These are phyloP conservation scores for Starmerella floricola DNA, from an alignment of 805 yeast genomes.

Conservation along the genomic window DNA sequence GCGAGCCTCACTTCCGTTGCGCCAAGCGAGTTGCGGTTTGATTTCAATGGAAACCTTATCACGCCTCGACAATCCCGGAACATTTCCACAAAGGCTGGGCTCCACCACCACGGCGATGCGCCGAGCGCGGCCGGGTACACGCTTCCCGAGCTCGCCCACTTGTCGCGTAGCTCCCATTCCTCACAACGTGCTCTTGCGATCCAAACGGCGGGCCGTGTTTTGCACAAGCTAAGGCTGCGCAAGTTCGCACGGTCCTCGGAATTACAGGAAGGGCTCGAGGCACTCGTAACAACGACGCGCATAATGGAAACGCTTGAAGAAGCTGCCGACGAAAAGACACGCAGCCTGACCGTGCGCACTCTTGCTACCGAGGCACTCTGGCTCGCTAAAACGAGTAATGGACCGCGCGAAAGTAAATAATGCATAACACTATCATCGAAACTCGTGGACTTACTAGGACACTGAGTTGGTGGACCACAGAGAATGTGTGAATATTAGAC, in stretches of 20 bases:
- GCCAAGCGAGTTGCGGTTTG: slow-evolving; percentile 64
- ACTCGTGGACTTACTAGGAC: no score
- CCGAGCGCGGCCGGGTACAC: slow-evolving; percentile 93
- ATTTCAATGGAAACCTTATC: slow-evolving; percentile 70
- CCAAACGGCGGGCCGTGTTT: slow-evolving; percentile 73
- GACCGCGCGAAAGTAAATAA: no score
- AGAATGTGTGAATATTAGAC: no score
- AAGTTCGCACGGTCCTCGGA: slow-evolving; percentile 33
- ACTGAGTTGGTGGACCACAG: no score
- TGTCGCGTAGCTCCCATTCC: slow-evolving; percentile 64
- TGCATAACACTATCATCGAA: no score
- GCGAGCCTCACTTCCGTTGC: slow-evolving; percentile 38
- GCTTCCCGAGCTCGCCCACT: slow-evolving; percentile 63
- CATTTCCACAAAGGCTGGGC: slow-evolving; percentile 49
- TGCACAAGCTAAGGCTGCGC: slow-evolving; percentile 60
- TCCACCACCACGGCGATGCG: slow-evolving; percentile 83
- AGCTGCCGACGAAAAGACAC: slow-evolving; percentile 21
- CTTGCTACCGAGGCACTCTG: slow-evolving; percentile 25
- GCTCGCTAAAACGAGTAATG: slow-evolving; percentile 19
- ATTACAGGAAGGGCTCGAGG: slow-evolving; percentile 23
- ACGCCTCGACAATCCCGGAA: slow-evolving; percentile 41
- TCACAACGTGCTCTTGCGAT: slow-evolving; percentile 82
- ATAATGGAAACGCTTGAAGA: slow-evolving; percentile 22
- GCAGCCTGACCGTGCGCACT: slow-evolving; percentile 24
- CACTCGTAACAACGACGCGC: slow-evolving; percentile 19